Percentiles rank a stretch among this genome's conserved stretches.
Evolutionary conservation across 2,329 filamentous ascomycete species (phyloP).

Genomic region (Fusarium sp.): DNA sequence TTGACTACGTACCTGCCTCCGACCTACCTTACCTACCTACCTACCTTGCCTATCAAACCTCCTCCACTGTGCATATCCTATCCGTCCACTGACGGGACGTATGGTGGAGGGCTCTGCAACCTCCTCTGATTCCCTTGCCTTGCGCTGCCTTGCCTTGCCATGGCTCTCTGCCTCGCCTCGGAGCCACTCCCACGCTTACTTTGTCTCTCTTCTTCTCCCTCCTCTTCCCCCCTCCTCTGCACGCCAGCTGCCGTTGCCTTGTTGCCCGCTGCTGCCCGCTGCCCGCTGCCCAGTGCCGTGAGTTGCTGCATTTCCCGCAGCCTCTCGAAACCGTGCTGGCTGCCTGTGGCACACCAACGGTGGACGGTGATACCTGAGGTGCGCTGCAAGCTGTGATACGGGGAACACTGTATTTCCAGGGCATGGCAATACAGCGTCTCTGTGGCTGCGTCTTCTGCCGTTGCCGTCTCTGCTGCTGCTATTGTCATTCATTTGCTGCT

Average conservation of each 20-base stretch:
- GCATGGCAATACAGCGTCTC: conserved; percentile 48
- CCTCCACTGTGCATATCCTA: conserved; percentile 11
- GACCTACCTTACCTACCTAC: neutral
- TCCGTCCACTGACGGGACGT: conserved; percentile 24
- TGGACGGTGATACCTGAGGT: conserved; percentile 45
- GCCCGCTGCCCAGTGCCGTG: conserved; percentile 37
- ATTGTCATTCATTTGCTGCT: conserved; percentile 5
- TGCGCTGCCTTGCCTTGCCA: conserved; percentile 18
- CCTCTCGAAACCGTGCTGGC: conserved; percentile 45
- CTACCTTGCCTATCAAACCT: conserved; percentile 5
- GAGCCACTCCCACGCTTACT: conserved; percentile 19
- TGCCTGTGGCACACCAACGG: conserved; percentile 44
- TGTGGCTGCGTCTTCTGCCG: conserved; percentile 44
- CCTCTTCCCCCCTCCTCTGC: conserved; percentile 10
- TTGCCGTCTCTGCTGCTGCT: conserved; percentile 35
- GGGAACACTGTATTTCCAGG: conserved; percentile 46
- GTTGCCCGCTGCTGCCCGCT: conserved; percentile 23
- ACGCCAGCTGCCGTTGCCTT: conserved; percentile 32
- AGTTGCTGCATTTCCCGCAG: conserved; percentile 41
- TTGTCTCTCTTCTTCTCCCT: conserved; percentile 33
- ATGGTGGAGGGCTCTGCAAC: conserved; percentile 11
- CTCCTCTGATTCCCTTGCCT: conserved; percentile 16
- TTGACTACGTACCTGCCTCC: neutral
- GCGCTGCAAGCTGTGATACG: conserved; percentile 44
- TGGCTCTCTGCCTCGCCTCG: conserved; percentile 29